Conservation (phyloP, 441 rosid species). For the Geranium incanum region DNA sequence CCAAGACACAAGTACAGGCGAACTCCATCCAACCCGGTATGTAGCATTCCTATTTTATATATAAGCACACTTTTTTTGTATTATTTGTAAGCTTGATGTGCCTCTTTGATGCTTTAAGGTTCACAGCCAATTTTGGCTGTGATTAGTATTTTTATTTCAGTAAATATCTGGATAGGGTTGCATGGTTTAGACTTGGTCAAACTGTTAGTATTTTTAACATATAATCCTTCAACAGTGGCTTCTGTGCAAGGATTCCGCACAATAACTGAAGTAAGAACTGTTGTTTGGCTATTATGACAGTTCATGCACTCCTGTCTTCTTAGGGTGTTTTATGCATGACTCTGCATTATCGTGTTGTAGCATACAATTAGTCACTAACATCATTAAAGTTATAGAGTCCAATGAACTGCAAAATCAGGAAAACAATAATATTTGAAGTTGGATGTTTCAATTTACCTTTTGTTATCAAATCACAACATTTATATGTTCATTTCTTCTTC, state of each 20-base stretch:
- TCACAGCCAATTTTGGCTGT: conserved; percentile 4
- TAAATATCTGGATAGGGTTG: not conserved
- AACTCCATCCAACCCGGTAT: conserved; percentile 33
- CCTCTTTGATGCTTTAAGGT: not conserved
- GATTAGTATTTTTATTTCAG: not conserved
- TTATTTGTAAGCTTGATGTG: conserved; percentile 3
- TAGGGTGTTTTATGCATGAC: not conserved
- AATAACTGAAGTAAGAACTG: conserved; percentile 38
- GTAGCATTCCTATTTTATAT: conserved; percentile 49
- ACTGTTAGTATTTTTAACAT: not conserved
- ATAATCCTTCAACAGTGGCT: conserved; percentile 45
- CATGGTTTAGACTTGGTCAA: not conserved
- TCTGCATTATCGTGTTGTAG: not conserved
- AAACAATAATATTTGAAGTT: not conserved
- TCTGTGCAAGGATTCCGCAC: conserved; percentile 58
- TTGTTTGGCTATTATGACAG: conserved; percentile 7
- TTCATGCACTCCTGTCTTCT: conserved; percentile 8
- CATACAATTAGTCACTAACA: not conserved
- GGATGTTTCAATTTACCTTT: not conserved
- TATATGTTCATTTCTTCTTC: not conserved
- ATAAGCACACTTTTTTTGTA: conserved; percentile 35
- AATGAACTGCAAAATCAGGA: not conserved
- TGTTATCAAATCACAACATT: not conserved
- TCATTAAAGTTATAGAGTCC: not conserved
- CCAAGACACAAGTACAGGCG: conserved; percentile 87